Evolutionary conservation across 2,329 filamentous ascomycete genomes (phyloP), one percentile per base, ranked within the genome.

Genomic region (Fusarium hostae): DNA sequence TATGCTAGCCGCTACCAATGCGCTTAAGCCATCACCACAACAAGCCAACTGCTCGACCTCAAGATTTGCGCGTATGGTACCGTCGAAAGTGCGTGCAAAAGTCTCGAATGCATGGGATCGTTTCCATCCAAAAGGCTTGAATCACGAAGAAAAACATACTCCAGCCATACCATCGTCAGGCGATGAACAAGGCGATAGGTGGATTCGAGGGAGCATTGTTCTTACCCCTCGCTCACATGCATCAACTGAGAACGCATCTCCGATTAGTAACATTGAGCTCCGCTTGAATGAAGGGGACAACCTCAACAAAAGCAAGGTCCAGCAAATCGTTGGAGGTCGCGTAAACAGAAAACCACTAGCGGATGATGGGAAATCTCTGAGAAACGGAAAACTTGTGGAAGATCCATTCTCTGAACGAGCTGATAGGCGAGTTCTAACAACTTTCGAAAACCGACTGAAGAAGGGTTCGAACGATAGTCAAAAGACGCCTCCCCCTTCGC

Each of bases 1-100:
- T 16, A 83, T 83, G 81, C 68, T 83, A 28, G 78, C 81, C 15
- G 79, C 81, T 9, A 81, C 77, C 4, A 64, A 81, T 37, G 74
- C 76, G 16, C 68, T 82, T 9, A 83, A 82, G 60, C 77, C 80
- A 30, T 69, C 64, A 7, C 59, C 70, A n/a, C 59, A 63, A 5
- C 50, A 57, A 9, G 40, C 52, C 30, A 56, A 60, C 26, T 71
- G 57, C 6, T 57, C 68, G 6, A 47, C 61, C 30, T 74, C 76
- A 20, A 79, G 78, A 48, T 63, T 78, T 32, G 73, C 77, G 16
- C 77, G 78, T 3, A 76, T 77, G 56, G 72, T 77, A 12, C 75
- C 77, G 8, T 78, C 76, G 7, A 80, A 75, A 59, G 70, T 82
- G 6, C 64, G 82, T 34, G 68, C 75, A 63, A 82, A 81, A 59